Percentiles rank a stretch among this genome's conserved stretches.
Conservation (phyloP, 495 filamentous ascomycete species). For the Saxophila tyrrhenica region DNA sequence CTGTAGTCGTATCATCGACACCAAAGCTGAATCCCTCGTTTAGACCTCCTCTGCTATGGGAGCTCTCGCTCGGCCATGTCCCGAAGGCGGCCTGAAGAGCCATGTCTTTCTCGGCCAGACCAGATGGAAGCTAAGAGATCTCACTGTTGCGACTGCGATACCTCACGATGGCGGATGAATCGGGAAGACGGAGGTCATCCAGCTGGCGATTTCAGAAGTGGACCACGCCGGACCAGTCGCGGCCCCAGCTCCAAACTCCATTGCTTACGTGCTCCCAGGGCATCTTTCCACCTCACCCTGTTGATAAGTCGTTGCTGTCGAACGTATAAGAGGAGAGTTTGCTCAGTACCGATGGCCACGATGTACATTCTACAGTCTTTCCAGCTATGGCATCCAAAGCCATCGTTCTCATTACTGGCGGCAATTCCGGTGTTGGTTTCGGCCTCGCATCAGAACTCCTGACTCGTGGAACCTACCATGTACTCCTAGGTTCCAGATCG, state of each 20-base stretch:
- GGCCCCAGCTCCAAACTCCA: not conserved
- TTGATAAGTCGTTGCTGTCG: too few relatives aligned
- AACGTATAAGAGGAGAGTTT: too few relatives aligned
- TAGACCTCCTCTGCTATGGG: not conserved
- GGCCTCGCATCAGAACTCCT: slow-evolving; percentile 1
- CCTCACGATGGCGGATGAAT: too few relatives aligned
- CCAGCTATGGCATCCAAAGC: too few relatives aligned
- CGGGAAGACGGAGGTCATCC: too few relatives aligned
- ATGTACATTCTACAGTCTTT: too few relatives aligned
- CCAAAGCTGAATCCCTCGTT: not conserved
- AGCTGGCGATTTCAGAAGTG: not conserved
- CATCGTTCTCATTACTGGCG: not conserved
- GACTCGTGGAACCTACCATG: slow-evolving; percentile 3
- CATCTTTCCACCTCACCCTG: too few relatives aligned
- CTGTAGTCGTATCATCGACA: not conserved
- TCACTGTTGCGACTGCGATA: too few relatives aligned
- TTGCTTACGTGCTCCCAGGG: not conserved
- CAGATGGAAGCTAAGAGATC: too few relatives aligned
- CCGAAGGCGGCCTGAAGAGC: not conserved
- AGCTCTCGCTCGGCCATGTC: not conserved
- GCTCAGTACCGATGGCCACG: too few relatives aligned
- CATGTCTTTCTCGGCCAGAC: too few relatives aligned
- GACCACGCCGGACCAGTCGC: too few relatives aligned
- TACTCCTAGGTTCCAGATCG: slow-evolving; percentile 5
- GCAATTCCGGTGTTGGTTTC: slow-evolving; percentile 1